Evolutionary conservation across 768 basidiomycete genomes (phyloP), one percentile per base, ranked within the genome.

Genomic region (Mycena olivaceomarginata): DNA sequence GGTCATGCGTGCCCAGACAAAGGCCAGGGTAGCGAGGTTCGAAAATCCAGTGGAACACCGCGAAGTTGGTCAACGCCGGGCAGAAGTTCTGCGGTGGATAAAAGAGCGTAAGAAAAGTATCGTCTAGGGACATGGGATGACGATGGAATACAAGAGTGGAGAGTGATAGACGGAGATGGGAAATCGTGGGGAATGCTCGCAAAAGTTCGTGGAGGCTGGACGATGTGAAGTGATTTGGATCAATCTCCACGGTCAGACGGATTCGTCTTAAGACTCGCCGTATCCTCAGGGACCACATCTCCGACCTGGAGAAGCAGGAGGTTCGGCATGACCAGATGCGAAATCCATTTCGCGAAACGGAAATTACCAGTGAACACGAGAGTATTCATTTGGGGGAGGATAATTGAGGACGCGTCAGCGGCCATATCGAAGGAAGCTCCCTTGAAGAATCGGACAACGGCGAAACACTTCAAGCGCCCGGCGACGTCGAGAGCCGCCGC

Each of bases 1-100:
- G 11, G 18, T 20, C 65, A 59, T 67, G 11, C 65, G 22, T 13
- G 56, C 72, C 6, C 8, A n/a, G 56, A 74, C 46, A 25, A 66
- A 62, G 4, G 53, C 25, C 20, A 60, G 16, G 4, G 22, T n/a
- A 20, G 37, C 59, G 15, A 5, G 43, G n/a, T 68, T 59, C 0
- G 72, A 67, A 39, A 66, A 67, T 12, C 16, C 25, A 37, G 8
- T 18, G 1, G n/a, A 31, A 7, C 18, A 60, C 25, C 0, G 25
- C 15, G 2, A 73, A 6, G 15, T 43, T 39, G 6, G 37, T 63
- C 12, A 67, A 64, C 22, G 20, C 31, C 11, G 66, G 45, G 46
- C 45, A 51, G 7, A 43, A 16, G n/a, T 22, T 12, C 7, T 56
- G 53, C 22, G 48, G 48, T 51, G 18, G 16, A 20, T 20, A 51